phyloP scores from a whole-genome alignment of 257 asterid genomes.

The Capsicum pubescens region DNA sequence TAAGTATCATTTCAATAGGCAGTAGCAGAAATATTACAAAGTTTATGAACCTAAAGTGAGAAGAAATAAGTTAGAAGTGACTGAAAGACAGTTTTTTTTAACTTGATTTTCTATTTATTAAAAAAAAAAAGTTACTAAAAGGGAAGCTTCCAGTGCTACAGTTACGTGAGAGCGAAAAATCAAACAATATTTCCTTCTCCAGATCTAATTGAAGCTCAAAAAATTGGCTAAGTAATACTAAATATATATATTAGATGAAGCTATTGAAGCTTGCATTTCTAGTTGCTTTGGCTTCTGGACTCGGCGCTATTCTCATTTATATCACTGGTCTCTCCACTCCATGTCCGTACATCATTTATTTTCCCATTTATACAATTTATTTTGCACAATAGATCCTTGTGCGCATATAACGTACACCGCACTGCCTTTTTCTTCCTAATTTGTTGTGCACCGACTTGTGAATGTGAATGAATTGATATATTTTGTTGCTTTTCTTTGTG shows the following conservation, averaged over 20 bases:
- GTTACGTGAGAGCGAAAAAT: neutral
- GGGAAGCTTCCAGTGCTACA: neutral
- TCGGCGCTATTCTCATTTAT: conserved; percentile 70
- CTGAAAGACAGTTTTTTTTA: neutral
- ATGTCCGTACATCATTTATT: conserved; percentile 34
- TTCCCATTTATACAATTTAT: neutral
- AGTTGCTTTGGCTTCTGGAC: conserved; percentile 74
- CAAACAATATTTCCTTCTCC: conserved; percentile 5
- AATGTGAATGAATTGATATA: neutral
- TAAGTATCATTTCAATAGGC: neutral
- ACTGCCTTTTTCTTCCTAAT: too few species aligned
- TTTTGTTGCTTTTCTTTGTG: neutral
- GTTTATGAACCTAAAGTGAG: neutral
- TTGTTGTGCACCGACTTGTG: neutral
- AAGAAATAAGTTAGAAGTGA: neutral
- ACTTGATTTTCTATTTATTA: neutral
- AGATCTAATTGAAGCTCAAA: conserved; percentile 19
- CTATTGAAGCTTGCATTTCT: conserved; percentile 63
- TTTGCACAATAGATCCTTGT: too few species aligned
- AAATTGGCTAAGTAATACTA: neutral
- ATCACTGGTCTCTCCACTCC: conserved; percentile 61
- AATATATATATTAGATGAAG: conserved; percentile 52
- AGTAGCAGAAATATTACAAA: neutral
- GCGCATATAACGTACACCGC: too few species aligned
- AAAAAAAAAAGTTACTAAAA: too few species aligned